Percentiles rank a stretch among this genome's conserved stretches.
These are phyloP conservation scores for Phyllosticta paracitricarpa DNA, from an alignment of 2,329 filamentous ascomycete genomes.

Conservation along the genomic window DNA sequence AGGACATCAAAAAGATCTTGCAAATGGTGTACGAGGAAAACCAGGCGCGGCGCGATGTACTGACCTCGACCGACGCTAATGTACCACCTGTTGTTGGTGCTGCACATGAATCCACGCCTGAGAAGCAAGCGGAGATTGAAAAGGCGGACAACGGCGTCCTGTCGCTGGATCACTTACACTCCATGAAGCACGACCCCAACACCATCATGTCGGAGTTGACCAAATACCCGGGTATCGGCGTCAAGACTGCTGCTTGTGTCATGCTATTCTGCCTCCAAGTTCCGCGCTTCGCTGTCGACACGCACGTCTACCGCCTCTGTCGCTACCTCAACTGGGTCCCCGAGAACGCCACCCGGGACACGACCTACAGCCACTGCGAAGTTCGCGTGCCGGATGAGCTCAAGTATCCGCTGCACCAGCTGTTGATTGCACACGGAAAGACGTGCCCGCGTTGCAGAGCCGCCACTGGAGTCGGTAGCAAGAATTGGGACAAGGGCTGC, in stretches of 20 bases:
- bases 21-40: slow-evolving; percentile 64
- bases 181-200: slow-evolving; percentile 37
- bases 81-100: slow-evolving; percentile 25
- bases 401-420: slow-evolving; percentile 53
- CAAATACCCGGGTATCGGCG: slow-evolving; percentile 52
- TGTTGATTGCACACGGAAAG: slow-evolving; percentile 54
- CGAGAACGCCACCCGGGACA: slow-evolving; percentile 36
- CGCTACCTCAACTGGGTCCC: slow-evolving; percentile 55
- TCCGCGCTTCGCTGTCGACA: slow-evolving; percentile 56
- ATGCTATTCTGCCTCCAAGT: slow-evolving; percentile 54
- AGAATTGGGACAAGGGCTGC: slow-evolving; percentile 54
- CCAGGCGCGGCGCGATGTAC: slow-evolving; percentile 42
- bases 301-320: slow-evolving; percentile 54
- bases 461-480: slow-evolving; percentile 49
- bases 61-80: slow-evolving; percentile 31
- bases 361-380: slow-evolving; percentile 51
- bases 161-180: slow-evolving; percentile 53
- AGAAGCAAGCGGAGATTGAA: slow-evolving; percentile 48
- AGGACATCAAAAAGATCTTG: slow-evolving; percentile 62
- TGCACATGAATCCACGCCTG: slow-evolving; percentile 36
- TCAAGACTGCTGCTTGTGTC: slow-evolving; percentile 58
- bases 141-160: slow-evolving; percentile 50
- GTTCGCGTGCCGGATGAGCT: slow-evolving; percentile 50
- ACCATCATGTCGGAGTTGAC: slow-evolving; percentile 49
- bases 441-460: slow-evolving; percentile 51